These are phyloP conservation scores for Avena sativa DNA, from an alignment of 176 grass and related monocot species.

Conservation along the genomic window DNA sequence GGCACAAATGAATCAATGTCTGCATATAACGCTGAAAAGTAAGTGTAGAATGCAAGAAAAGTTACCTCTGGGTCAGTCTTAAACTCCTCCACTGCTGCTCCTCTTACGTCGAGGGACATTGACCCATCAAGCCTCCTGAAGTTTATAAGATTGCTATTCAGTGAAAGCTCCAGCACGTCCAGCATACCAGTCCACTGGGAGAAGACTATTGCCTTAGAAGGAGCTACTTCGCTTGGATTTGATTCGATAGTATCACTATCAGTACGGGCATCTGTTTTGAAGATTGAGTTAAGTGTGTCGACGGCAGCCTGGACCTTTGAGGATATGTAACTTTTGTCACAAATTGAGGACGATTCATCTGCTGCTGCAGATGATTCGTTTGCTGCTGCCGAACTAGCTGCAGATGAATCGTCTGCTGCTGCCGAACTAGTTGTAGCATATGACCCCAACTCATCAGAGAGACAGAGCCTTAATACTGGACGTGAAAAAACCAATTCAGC, in stretches of 20 bases:
- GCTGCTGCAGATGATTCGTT: constrained; percentile 33
- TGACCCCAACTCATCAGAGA: constrained; percentile 50
- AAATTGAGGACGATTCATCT: constrained; percentile 48
- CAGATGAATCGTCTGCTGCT: constrained; percentile 15
- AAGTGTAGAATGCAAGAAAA: constrained; percentile 1
- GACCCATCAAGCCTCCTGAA: constrained; percentile 88
- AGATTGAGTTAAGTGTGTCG: constrained; percentile 57
- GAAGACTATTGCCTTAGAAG: constrained; percentile 85
- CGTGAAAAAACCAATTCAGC: constrained; percentile 67
- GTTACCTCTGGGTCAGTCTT: constrained; percentile 73
- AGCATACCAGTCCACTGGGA: constrained; percentile 97
- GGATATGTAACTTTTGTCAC: constrained; percentile 74
- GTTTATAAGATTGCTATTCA: constrained; percentile 59
- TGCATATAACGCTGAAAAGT: constrained; percentile 7
- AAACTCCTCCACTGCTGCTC: constrained; percentile 71
- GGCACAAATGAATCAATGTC: neutral
- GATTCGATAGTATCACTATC: constrained; percentile 28
- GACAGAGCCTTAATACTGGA: constrained; percentile 57
- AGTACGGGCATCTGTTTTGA: constrained; percentile 21
- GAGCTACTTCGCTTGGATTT: constrained; percentile 37
- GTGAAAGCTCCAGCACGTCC: constrained; percentile 76
- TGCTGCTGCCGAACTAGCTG: neutral
- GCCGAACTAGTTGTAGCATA: constrained; percentile 40
- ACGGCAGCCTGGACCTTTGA: constrained; percentile 73
- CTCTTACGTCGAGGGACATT: constrained; percentile 74